Conservation (phyloP, 257 asterid genomes). For the Solanum chmielewskii region DNA sequence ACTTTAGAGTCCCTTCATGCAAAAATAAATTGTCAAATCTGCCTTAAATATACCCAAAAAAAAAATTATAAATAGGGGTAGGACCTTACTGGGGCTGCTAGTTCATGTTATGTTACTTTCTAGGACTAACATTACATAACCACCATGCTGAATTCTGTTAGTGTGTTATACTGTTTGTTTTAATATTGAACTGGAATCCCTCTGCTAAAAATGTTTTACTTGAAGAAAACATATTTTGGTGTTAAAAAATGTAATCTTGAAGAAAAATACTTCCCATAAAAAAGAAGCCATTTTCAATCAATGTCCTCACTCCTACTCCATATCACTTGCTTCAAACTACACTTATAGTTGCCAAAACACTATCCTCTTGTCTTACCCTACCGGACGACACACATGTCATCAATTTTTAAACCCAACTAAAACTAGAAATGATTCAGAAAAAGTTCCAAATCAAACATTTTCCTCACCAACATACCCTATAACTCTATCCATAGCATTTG, state of each 20-base stretch:
- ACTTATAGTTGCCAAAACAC: not conserved
- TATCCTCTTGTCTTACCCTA: not conserved
- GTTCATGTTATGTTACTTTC: not conserved
- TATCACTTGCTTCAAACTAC: not conserved
- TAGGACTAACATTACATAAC: not conserved
- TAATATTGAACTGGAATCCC: not conserved
- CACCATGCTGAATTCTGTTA: not conserved
- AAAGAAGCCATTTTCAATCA: not conserved
- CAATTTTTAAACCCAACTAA: not conserved
- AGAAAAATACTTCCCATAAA: not conserved
- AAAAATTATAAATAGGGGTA: not conserved
- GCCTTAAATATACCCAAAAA: not conserved
- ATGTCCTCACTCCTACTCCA: not conserved
- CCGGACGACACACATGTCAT: not conserved
- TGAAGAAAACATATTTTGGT: not conserved
- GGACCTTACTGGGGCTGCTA: not conserved
- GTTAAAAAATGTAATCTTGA: not conserved
- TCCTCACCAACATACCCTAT: not conserved
- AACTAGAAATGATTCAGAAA: not conserved
- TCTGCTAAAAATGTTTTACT: not conserved
- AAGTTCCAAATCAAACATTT: not conserved
- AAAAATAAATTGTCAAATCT: not conserved
- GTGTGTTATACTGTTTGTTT: not conserved
- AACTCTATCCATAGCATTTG: not conserved
- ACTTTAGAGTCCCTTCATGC: not conserved